Base-by-base conservation (phyloP, 1,284 basidiomycete species). In the Pseudozyma tsukubaensis region DNA sequence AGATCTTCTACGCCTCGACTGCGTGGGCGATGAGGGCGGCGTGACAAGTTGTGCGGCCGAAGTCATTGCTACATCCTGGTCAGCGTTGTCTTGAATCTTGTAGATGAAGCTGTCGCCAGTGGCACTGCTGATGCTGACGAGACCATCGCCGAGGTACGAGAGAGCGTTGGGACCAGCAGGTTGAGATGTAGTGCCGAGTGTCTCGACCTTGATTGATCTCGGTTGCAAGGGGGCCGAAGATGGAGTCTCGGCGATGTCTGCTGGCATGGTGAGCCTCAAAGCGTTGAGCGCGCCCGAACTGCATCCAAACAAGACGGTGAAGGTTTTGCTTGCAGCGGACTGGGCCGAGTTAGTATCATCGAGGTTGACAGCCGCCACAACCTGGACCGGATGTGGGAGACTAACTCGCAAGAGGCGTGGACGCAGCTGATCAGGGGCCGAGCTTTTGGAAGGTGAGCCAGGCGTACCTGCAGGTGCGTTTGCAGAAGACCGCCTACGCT, bases 101-200 rank as follows among this genome's bases (percentile, higher is more conserved):
- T 74, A 61, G 44, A 84, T 62, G 14, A 57, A 58, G 29, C 76
- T 77, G 50, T 83, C 80, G 24, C 81, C 79, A 2, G 64, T 72
- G 12, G 74, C 68, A 45, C 80, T 82, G 36, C 69, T 62, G 10
- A 82, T 59, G 48, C 72, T 60, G 11, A 83, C 54, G 34, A 81
- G 65, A 35, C 68, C 69, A 2, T 84, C 81, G 32, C 79, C 76
- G 8, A 82, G 59, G 29, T 80, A 79, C 3, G 72, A 50, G 9
- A 84, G 44, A 0, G 64, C 76, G 16, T 73, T 65, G 9, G 78
- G 66, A 3, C 80, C 79, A 3, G 72, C 66, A 6, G 79, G 57
- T 36, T 70, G 64, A 37, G 77, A 65, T 4, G 64, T 70, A 29
- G 12, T 35, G 18, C 79, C 78, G 21, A 82, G 50, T 7, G 60